Evolutionary conservation across 768 basidiomycete genomes (phyloP).

Genomic region (Lactarius trivialis): DNA sequence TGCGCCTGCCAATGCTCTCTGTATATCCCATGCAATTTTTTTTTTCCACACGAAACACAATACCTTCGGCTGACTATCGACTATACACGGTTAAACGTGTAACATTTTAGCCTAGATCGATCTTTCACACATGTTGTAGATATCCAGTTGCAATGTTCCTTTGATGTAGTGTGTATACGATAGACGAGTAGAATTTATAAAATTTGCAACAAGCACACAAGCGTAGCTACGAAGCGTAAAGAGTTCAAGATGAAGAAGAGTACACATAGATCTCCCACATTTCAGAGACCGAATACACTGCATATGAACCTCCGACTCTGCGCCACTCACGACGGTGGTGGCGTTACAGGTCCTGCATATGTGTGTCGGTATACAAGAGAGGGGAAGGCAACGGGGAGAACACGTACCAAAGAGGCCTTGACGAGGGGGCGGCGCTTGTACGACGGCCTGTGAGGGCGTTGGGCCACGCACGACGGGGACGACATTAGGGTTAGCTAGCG

Average conservation of each 20-base stretch:
- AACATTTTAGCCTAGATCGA: not conserved
- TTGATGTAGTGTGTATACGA: not conserved
- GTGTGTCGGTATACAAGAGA: not conserved
- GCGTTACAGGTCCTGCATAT: constrained; percentile 27
- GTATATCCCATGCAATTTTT: not conserved
- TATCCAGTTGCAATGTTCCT: not conserved
- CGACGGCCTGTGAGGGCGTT: constrained; percentile 32
- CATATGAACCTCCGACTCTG: not conserved
- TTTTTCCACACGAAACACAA: not conserved
- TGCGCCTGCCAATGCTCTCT: not conserved
- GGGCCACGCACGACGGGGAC: constrained; percentile 41
- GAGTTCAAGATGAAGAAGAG: not conserved
- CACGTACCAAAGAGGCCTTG: constrained; percentile 61
- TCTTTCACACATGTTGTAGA: not conserved
- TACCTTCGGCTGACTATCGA: not conserved
- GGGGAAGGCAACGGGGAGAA: not conserved
- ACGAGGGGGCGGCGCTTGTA: constrained; percentile 42
- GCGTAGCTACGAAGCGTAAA: not conserved
- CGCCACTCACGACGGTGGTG: constrained; percentile 27
- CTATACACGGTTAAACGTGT: too few relatives aligned
- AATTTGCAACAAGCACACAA: constrained; percentile 6
- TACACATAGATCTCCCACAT: not conserved
- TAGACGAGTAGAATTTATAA: not conserved
- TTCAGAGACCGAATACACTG: not conserved
- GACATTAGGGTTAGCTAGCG: constrained; percentile 57